Base-by-base conservation (phyloP, 2,329 filamentous ascomycete genomes). In the Curvularia hawaiiensis region DNA sequence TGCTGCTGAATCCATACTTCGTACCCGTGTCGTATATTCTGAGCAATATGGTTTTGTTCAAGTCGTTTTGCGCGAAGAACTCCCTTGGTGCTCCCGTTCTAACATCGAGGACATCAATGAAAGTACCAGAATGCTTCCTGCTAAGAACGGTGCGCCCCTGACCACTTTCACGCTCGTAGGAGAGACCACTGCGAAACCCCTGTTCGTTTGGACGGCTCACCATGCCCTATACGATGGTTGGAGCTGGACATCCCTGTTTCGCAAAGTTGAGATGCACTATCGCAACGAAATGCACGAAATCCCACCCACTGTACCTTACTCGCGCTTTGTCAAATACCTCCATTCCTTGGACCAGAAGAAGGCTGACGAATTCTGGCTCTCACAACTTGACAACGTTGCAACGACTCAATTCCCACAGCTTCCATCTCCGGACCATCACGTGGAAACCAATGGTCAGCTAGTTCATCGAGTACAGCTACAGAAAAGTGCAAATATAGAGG, bases 1-100 rank as follows among this genome's bases (percentile, higher is more conserved):
- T 16, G 66, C 74, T 3, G 71, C 77, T 28, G 72, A 80, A 43
- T 75, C 79, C 22, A 81, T 82, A 31, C 69, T 84, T 8, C 75
- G 82, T 20, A 84, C 82, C 24, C 76, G 81, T 4, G 66, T 75
- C 28, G 61, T 75, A 4, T 69, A 70, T 35, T 68, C 65, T 7
- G 70, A 73, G 20, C 52, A 66, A n/a, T 63, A 58, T 45, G 73
- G 72, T 12, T 75, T 73, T 50, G 14, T 75, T 3, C 73, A 75
- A 48, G 68, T 73, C n/a, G 72, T 74, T 1, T 43, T 74, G 16
- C 63, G 62, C 24, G 67, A 70, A 24, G 53, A 53, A 8, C 56
- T 62, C 0, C 35, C 61, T 18, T 74, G 71, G 72, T 55, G 61
- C 6, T 41, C 58, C 10, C 44, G 69, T 16, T 44, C 52, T 2